These are phyloP conservation scores for Exophiala bonariae DNA, from an alignment of 2,329 filamentous ascomycete genomes.

Conservation along the genomic window DNA sequence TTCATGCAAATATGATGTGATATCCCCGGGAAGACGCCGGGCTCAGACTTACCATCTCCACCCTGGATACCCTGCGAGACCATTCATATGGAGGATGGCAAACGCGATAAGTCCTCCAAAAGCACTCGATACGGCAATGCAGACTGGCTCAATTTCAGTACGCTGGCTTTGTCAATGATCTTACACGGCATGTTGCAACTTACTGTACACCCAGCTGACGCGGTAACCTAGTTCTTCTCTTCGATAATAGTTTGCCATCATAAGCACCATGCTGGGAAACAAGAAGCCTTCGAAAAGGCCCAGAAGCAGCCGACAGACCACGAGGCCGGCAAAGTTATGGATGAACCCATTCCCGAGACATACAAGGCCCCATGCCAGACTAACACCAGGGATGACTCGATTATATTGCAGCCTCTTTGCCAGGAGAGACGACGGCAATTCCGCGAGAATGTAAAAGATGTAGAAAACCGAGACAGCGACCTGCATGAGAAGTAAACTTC, in stretches of 20 bases:
- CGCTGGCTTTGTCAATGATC: neutral
- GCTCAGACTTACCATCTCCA: constrained; percentile 21
- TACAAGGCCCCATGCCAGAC: constrained; percentile 54
- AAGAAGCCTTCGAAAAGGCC: constrained; percentile 54
- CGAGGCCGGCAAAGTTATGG: constrained; percentile 50
- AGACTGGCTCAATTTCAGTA: neutral
- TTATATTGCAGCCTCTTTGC: constrained; percentile 50
- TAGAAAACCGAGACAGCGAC: constrained; percentile 13
- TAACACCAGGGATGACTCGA: constrained; percentile 52
- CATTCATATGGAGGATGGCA: constrained; percentile 22
- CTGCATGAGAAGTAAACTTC: constrained; percentile 2
- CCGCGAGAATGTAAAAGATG: constrained; percentile 30
- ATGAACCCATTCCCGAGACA: constrained; percentile 55
- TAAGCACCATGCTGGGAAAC: constrained; percentile 42
- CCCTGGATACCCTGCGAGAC: constrained; percentile 16
- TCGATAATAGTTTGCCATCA: constrained; percentile 42
- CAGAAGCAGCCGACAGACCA: constrained; percentile 56
- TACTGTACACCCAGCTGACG: constrained; percentile 41
- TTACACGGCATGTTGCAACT: neutral
- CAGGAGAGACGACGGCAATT: constrained; percentile 48
- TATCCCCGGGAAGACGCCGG: too few relatives aligned
- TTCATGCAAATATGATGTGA: too few relatives aligned
- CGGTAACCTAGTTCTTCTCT: constrained; percentile 42
- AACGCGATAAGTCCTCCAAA: constrained; percentile 39
- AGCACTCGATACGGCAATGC: constrained; percentile 37